Percentiles rank a stretch among this genome's conserved stretches.
These are phyloP conservation scores for Aspergillus sp. DNA, from an alignment of 2,329 filamentous ascomycete genomes.

Conservation along the genomic window DNA sequence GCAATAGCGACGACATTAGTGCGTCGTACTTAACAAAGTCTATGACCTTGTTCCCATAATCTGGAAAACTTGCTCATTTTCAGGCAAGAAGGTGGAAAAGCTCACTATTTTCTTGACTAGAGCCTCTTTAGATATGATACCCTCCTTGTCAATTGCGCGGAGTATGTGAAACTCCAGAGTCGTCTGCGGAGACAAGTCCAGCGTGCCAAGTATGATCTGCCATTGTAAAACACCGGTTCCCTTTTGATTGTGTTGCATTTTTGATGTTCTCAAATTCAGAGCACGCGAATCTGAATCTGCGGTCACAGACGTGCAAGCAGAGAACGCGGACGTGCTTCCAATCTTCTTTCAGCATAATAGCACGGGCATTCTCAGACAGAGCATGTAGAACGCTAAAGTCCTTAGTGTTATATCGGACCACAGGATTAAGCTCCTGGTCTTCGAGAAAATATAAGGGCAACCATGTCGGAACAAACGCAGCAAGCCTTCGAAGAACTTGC, in stretches of 20 bases:
- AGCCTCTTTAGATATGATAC: neutral
- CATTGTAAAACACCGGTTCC: conserved; percentile 33
- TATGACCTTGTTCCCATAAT: conserved; percentile 11
- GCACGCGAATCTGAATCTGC: conserved; percentile 38
- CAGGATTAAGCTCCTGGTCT: conserved; percentile 25
- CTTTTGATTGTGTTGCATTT: conserved; percentile 12
- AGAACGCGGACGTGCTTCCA: conserved; percentile 25
- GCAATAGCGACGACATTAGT: neutral
- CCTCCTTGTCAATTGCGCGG: neutral
- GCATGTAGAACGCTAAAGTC: conserved; percentile 37
- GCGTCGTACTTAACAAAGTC: neutral
- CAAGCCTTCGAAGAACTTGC: conserved; percentile 2
- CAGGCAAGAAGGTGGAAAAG: conserved; percentile 2
- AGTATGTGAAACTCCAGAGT: conserved; percentile 14
- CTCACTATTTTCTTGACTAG: neutral
- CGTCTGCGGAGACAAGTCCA: conserved; percentile 4
- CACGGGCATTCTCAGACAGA: conserved; percentile 15
- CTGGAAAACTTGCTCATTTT: conserved; percentile 9
- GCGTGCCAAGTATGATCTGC: conserved; percentile 31
- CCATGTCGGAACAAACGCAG: conserved; percentile 5
- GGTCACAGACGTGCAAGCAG: conserved; percentile 36
- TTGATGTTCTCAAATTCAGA: conserved; percentile 29
- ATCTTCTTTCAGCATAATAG: conserved; percentile 12
- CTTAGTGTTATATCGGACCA: conserved; percentile 39
- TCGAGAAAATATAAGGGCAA: conserved; percentile 13